Base-by-base conservation (phyloP, 345 rosid species). In the Eucalyptus tenuipes region DNA sequence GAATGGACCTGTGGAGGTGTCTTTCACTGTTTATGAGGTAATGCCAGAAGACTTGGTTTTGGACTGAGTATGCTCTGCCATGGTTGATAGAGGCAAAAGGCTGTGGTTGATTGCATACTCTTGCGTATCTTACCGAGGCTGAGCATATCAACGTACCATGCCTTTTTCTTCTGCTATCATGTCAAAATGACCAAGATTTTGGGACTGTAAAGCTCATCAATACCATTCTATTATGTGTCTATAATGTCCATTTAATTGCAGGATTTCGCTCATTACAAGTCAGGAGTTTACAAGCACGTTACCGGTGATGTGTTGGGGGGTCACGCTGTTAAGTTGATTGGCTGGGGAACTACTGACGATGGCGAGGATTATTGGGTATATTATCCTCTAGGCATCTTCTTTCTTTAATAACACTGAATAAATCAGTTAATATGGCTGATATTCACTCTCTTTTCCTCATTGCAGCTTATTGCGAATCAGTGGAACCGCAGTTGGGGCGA, bases 401-500 rank as follows among this genome's bases (percentile, higher is more conserved):
- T 87, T 47, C 44, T 31, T 25, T 18, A 50, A 44, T 42, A 44
- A 29, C 75, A 12, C 37, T 49, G 7, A 40, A 15, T 82, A 45
- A 84, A 57, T 37, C 16, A 10, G 29, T 29, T 47, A 14, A 8
- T 27, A 40, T 80, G 86, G n/a, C 71, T 82, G 87, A 81, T 87
- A n/a, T 49, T 40, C 48, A 59, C 48, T 22, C 87, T 37, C 89
- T 16, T 61, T 90, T 31, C 88, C 68, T 85, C 40, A 49, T 88
- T 93, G 90, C 95, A 98, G 99, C 96, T 98, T 90, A 88, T 98
- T 89, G 99, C 99, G 59, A 98, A 97, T 88, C 98, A 96, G 90
- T 97, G 99, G 99, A 98, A 95, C 89, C 90, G 92, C 88, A 92
- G 96, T 90, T 97, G 99, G 99, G 99, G 99, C 85, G 98, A 95